Percentiles rank a stretch among this genome's conserved stretches.
Evolutionary conservation across 78 protist genomes (phyloP).

Genomic region (Dictyostelium discoideum): DNA sequence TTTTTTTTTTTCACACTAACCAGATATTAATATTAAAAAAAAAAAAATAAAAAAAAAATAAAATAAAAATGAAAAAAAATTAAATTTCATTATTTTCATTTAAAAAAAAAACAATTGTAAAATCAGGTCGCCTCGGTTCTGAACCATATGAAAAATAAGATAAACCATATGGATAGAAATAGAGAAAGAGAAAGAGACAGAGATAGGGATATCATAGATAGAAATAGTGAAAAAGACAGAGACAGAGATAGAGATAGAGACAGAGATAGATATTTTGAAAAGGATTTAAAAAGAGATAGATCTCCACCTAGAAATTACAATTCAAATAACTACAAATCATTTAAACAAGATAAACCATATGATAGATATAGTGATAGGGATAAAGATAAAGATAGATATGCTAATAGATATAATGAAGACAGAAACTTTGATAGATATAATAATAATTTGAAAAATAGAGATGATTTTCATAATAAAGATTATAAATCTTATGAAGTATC

Average conservation of each 20-base stretch:
- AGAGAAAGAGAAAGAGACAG: not conserved
- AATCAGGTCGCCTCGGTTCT: not conserved
- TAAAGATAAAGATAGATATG: not conserved
- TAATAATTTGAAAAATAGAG: not conserved
- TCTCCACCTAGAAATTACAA: not conserved
- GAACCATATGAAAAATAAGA: not conserved
- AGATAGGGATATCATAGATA: not conserved
- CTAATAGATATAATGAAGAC: not conserved
- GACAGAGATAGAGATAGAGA: not conserved
- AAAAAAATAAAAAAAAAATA: not conserved
- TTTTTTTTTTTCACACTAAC: too few relatives aligned
- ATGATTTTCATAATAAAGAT: not conserved
- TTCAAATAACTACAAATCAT: not conserved
- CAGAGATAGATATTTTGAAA: not conserved
- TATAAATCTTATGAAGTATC: not conserved
- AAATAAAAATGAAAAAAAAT: not conserved
- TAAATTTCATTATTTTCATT: not conserved
- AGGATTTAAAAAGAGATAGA: not conserved
- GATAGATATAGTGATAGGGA: not conserved
- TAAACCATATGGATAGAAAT: not conserved
- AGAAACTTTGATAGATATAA: not conserved
- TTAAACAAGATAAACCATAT: not conserved
- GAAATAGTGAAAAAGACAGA: not conserved
- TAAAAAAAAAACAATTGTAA: not conserved
- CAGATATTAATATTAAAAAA: not conserved